phyloP scores from a whole-genome alignment of 192 early-diverging fungal genomes.

The Linnemannia exigua region DNA sequence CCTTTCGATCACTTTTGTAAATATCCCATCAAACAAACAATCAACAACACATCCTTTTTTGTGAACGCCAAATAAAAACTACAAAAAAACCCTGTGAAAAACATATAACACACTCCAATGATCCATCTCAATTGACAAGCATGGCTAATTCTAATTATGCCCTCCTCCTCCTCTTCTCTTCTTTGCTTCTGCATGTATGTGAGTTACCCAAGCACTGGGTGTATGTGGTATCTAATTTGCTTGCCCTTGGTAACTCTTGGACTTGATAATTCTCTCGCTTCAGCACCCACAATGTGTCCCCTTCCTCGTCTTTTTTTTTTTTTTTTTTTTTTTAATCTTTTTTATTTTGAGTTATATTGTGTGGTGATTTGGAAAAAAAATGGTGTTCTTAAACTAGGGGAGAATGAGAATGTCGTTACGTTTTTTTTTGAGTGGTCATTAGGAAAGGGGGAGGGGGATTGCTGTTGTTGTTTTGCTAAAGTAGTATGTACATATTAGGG shows the following conservation, averaged over 20 bases:
- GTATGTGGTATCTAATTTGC: too few species aligned
- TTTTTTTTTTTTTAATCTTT: too few species aligned
- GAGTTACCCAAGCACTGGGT: too few species aligned
- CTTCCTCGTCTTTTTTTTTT: too few species aligned
- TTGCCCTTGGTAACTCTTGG: too few species aligned
- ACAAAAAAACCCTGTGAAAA: constrained; percentile 14
- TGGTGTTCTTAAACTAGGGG: too few species aligned
- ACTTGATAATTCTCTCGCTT: too few species aligned
- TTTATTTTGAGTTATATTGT: too few species aligned
- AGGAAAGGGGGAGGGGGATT: neutral
- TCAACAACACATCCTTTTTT: neutral
- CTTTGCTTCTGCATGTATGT: neutral
- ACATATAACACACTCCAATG: neutral
- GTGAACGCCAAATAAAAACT: constrained; percentile 9
- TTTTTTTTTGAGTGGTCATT: neutral
- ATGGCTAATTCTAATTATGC: too few species aligned
- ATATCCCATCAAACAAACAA: neutral
- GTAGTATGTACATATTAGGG: neutral
- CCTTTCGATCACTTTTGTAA: constrained; percentile 1
- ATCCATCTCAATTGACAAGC: too few species aligned
- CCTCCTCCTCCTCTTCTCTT: neutral
- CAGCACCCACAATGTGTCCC: too few species aligned
- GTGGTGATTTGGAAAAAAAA: too few species aligned
- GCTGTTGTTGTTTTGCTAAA: neutral
- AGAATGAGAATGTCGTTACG: neutral